A percentile compares a stretch with the other conserved stretches of the same genome.
These are phyloP conservation scores for Gonium pectorale DNA, from an alignment of 139 green algal genomes.

Conservation along the genomic window DNA sequence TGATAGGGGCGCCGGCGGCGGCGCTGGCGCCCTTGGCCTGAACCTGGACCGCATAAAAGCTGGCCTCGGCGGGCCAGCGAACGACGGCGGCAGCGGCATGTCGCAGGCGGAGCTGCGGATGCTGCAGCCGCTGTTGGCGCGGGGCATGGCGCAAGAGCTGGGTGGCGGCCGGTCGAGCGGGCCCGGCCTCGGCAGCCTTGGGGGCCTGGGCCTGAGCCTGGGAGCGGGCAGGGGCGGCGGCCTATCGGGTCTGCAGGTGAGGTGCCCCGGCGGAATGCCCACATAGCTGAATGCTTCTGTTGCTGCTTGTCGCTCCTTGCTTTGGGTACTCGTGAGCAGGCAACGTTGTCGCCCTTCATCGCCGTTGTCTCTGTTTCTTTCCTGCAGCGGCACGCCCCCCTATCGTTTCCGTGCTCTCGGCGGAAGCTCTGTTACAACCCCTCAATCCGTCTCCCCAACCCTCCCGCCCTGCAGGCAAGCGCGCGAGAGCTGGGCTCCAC, in stretches of 20 bases:
- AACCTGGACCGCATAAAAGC: constrained; percentile 6
- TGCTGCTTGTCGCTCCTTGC: no score
- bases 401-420: no score
- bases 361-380: no score
- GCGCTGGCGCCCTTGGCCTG: neutral
- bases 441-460: neutral
- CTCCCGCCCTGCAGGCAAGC: neutral
- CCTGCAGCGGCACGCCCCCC: no score
- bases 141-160: neutral
- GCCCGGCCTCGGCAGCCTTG: no score
- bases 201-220: no score
- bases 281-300: no score
- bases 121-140: constrained; percentile 19
- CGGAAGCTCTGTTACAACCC: neutral
- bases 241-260: neutral
- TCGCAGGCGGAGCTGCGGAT: constrained; percentile 6
- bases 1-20: neutral
- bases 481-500: constrained; percentile 1
- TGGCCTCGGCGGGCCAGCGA: neutral
- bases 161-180: neutral
- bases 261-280: neutral
- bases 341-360: no score
- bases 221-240: neutral
- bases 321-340: no score
- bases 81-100: neutral